Conservation (phyloP, 164 flowering plant genomes). For the Vitis labrusca region DNA sequence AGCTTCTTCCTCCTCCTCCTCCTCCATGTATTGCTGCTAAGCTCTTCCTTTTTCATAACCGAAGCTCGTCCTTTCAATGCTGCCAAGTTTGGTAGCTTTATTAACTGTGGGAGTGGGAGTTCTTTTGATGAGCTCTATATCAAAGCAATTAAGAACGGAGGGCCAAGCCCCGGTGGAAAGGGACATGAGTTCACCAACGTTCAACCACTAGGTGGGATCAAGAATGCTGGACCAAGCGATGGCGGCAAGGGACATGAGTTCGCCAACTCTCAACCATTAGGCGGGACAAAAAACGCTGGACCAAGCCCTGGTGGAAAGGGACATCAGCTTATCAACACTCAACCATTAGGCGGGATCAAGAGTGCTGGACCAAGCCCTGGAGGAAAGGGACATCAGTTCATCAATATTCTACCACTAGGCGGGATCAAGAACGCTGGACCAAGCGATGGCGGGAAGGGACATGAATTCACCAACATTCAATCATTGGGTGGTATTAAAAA, state of each 20-base stretch:
- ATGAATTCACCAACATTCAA: no score
- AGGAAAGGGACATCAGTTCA: background rate
- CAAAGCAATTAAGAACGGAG: slow-evolving; percentile 14
- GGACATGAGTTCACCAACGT: slow-evolving; percentile 9
- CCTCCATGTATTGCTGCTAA: background rate
- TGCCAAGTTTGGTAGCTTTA: background rate
- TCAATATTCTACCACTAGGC: background rate
- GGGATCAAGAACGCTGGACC: background rate
- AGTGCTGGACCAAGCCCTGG: no score
- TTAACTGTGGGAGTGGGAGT: slow-evolving; percentile 1
- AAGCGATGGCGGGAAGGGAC: no score
- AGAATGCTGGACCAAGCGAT: slow-evolving; percentile 14
- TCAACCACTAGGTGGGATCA: slow-evolving; percentile 1
- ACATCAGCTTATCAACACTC: background rate
- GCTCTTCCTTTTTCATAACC: background rate
- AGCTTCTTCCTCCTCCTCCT: slow-evolving; percentile 1
- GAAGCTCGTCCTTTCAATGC: slow-evolving; percentile 22
- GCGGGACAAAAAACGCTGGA: slow-evolving; percentile 2
- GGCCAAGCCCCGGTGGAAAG: slow-evolving; percentile 8
- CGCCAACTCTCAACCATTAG: background rate
- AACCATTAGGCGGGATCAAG: background rate
- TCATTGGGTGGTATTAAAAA: no score
- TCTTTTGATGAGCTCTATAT: slow-evolving; percentile 9
- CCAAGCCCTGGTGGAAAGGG: slow-evolving; percentile 9
- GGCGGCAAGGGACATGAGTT: slow-evolving; percentile 7